These are phyloP conservation scores for Sclerotinia minor DNA, from an alignment of 2,329 filamentous ascomycete species.

Conservation along the genomic window DNA sequence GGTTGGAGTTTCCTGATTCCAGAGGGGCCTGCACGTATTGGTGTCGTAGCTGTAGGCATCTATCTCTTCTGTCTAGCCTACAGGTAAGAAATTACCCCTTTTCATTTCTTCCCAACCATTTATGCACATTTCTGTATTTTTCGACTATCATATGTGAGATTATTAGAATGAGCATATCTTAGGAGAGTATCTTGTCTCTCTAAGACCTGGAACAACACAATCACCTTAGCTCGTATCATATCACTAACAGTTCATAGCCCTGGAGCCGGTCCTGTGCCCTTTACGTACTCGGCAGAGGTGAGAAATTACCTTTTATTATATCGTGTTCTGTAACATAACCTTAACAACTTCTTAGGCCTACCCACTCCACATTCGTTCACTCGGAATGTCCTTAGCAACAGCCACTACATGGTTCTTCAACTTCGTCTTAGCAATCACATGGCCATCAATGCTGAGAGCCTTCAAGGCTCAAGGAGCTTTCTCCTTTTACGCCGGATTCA, in stretches of 20 bases:
- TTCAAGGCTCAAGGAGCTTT: conserved; percentile 48
- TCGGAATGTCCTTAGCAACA: conserved; percentile 62
- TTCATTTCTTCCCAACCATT: neutral
- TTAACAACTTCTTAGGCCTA: conserved; percentile 47
- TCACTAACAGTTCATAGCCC: conserved; percentile 42
- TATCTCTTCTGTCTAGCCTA: conserved; percentile 65
- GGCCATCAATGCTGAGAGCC: conserved; percentile 30
- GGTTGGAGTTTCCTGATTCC: conserved; percentile 56
- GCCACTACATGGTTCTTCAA: conserved; percentile 60
- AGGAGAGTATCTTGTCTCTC: no score
- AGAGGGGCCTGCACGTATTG: conserved; percentile 35
- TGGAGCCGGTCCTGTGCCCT: conserved; percentile 61
- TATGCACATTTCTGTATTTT: neutral
- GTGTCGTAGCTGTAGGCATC: conserved; percentile 55
- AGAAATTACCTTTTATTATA: neutral
- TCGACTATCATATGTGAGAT: no score
- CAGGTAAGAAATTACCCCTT: conserved; percentile 36
- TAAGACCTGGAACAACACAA: no score
- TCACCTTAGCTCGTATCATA: neutral
- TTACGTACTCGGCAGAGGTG: conserved; percentile 54
- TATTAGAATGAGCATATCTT: no score
- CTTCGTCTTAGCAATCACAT: conserved; percentile 57
- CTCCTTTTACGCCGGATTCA: conserved; percentile 55
- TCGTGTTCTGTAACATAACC: neutral
- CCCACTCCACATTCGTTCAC: conserved; percentile 60